Base-by-base conservation (phyloP, 2,329 filamentous ascomycete species). In the Sphaerulina vaccinii region DNA sequence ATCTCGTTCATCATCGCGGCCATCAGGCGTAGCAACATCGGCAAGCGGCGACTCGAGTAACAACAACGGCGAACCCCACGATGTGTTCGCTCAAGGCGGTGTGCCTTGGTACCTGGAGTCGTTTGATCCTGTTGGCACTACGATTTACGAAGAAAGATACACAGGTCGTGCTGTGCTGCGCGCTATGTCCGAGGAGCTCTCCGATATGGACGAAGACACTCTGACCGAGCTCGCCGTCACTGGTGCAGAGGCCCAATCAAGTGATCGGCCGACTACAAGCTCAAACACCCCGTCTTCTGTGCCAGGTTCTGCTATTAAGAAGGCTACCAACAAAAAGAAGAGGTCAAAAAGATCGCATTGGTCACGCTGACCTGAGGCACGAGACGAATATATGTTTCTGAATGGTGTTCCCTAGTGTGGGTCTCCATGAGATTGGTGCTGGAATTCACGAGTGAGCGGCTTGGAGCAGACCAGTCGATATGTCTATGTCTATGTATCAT, bases 171-270 rank as follows among this genome's bases (percentile, higher is more conserved):
- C 91, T 49, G 83, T 87, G n/a, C 74, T 83, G 59, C 77, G 83
- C 23, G 81, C 78, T 11, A 84, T 92, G 70, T 95, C 88, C 63
- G 91, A 96, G 70, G 65, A 68, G 48, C 78, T 96, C 18, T 95
- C 88, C 51, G 92, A 96, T 66, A 84, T 96, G 67, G 91, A 95
- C 62, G 91, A 96, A 59, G 90, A 95, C 45, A 89, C 92, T 71
- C 76, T 96, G 52, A 85, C 88, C 63, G 88, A 86, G 42, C 60
- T 70, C 52, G 63, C 55, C 19, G 43, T 46, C 10, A 55, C 33
- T 32, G 54, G 56, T 39, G 52, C 50, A n/a, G 58, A 62, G 23
- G 52, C 36, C n/a, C 54, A 52, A 11, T 47, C 53, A 11, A 52
- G 37, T 46, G 57, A 46, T 27, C 54, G 56, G 37, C 27, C 36